Percentiles rank a stretch among this genome's conserved stretches.
Conservation (phyloP, 2,329 filamentous ascomycete species). For the Zymoseptoria ardabiliae region DNA sequence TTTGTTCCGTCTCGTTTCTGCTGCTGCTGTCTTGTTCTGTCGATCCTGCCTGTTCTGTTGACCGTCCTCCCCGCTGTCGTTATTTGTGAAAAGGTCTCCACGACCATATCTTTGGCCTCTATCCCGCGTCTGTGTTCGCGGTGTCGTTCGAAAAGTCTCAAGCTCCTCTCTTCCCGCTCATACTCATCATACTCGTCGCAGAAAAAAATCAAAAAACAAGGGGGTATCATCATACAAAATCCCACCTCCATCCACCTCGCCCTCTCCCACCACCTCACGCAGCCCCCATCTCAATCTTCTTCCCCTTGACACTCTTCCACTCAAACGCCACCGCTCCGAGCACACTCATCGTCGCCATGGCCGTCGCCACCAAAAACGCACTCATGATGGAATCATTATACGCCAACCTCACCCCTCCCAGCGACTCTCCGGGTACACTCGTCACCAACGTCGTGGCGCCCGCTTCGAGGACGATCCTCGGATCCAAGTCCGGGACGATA, state of each 20-base stretch:
- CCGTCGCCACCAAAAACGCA: slow-evolving; percentile 54
- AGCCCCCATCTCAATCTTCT: slow-evolving; percentile 34
- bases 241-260: background rate
- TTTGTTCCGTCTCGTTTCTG: no score
- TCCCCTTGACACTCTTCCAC: slow-evolving; percentile 58
- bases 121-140: no score
- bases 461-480: slow-evolving; percentile 36
- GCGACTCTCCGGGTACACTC: slow-evolving; percentile 44
- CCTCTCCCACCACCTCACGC: no score
- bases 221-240: no score
- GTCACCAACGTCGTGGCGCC: slow-evolving; percentile 55
- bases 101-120: no score
- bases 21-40: no score
- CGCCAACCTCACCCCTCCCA: slow-evolving; percentile 50
- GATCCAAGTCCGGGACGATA: slow-evolving; percentile 37
- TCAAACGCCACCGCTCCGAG: slow-evolving; percentile 51
- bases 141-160: no score
- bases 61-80: no score
- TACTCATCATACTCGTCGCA: no score
- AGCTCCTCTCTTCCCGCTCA: background rate
- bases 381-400: slow-evolving; percentile 57
- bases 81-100: no score
- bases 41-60: no score
- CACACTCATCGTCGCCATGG: slow-evolving; percentile 47
- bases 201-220: no score